A percentile compares a stretch with the other conserved stretches of the same genome.
Evolutionary conservation across 1,139 yeast genomes (phyloP).

Genomic region (Taphrina communis): DNA sequence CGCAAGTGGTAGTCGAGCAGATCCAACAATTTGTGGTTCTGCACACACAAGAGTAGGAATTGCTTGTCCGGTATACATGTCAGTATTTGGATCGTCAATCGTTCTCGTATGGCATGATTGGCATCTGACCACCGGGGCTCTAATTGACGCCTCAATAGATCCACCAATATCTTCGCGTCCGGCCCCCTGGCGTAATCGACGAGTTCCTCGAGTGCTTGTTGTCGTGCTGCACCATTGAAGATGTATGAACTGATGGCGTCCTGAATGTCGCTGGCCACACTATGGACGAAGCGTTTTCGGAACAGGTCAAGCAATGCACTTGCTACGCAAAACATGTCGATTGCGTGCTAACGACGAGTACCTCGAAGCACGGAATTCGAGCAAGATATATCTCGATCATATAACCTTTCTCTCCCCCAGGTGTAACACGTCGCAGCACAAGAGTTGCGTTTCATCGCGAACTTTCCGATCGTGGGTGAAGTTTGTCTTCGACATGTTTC

Average conservation of each 20-base stretch:
- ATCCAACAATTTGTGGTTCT: slow-evolving; percentile 11
- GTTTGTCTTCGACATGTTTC: slow-evolving; percentile 1
- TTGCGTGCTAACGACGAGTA: not conserved
- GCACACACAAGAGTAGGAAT: not conserved
- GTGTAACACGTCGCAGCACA: not conserved
- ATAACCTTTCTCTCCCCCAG: not conserved
- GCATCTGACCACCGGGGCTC: slow-evolving; percentile 35
- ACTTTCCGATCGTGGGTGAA: not conserved
- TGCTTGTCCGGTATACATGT: not conserved
- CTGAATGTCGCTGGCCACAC: slow-evolving; percentile 12
- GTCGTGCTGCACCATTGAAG: slow-evolving; percentile 11
- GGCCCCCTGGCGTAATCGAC: not conserved
- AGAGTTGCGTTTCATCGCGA: not conserved
- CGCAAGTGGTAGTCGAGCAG: slow-evolving; percentile 29
- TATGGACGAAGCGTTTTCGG: not conserved
- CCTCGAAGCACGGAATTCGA: too few species aligned
- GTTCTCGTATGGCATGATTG: slow-evolving; percentile 19
- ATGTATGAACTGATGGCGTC: slow-evolving; percentile 23
- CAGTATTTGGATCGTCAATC: slow-evolving; percentile 14
- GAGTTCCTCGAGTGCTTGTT: slow-evolving; percentile 2
- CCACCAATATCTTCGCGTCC: slow-evolving; percentile 2
- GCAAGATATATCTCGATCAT: too few species aligned
- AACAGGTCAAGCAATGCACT: not conserved
- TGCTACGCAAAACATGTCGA: slow-evolving; percentile 7
- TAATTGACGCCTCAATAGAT: slow-evolving; percentile 5